These are phyloP conservation scores for Yamadazyma takamatsuzukensis DNA, from an alignment of 805 yeast genomes.

Conservation along the genomic window DNA sequence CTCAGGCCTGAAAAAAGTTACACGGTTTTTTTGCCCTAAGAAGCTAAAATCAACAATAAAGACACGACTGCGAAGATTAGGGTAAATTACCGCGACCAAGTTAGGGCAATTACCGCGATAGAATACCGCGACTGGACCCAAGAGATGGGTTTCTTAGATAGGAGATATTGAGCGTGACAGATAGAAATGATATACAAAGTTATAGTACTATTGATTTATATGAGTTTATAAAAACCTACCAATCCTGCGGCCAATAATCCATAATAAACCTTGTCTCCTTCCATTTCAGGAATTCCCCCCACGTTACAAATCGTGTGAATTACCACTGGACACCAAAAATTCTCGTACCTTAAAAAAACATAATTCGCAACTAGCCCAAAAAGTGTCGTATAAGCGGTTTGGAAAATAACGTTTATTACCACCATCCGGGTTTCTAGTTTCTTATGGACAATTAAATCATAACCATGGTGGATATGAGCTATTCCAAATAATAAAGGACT, in stretches of 20 bases:
- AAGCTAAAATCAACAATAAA: too few relatives aligned
- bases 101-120: too few relatives aligned
- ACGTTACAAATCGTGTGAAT: conserved; percentile 69
- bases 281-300: conserved; percentile 58
- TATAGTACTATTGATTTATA: too few relatives aligned
- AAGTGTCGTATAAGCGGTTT: conserved; percentile 59
- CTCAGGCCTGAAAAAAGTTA: too few relatives aligned
- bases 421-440: not conserved
- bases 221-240: conserved; percentile 1
- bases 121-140: too few relatives aligned
- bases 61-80: too few relatives aligned
- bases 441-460: conserved; percentile 28
- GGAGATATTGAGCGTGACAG: too few relatives aligned
- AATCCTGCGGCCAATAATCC: conserved; percentile 10
- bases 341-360: conserved; percentile 45
- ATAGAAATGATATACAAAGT: too few relatives aligned
- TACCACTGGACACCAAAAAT: conserved; percentile 52
- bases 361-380: conserved; percentile 69
- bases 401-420: conserved; percentile 32
- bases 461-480: conserved; percentile 78
- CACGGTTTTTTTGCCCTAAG: too few relatives aligned
- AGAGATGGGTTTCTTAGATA: too few relatives aligned
- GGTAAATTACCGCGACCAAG: too few relatives aligned
- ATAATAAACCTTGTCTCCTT: conserved; percentile 14
- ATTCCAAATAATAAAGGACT: conserved; percentile 70